Percentiles rank a stretch among this genome's conserved stretches.
Conservation (phyloP, 768 basidiomycete species). For the Mrakia gelida region DNA sequence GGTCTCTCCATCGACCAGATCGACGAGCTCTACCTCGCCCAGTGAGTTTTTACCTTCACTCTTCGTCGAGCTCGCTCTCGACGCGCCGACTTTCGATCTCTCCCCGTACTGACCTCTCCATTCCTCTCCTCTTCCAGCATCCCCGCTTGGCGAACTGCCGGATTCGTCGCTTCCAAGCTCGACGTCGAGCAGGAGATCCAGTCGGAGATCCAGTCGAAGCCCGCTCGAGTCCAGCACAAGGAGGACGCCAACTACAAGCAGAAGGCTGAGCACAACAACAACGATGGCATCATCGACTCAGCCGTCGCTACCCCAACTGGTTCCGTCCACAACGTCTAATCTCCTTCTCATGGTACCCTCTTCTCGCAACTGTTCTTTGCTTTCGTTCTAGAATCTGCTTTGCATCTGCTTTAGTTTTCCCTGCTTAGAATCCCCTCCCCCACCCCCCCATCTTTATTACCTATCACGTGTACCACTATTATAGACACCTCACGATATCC, state of each 20-base stretch:
- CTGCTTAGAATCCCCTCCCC: not conserved
- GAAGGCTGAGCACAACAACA: not conserved
- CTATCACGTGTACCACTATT: not conserved
- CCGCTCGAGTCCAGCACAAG: not conserved
- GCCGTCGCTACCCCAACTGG: not conserved
- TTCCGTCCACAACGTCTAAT: not conserved
- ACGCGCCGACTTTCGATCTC: too few species aligned
- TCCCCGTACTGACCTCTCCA: not conserved
- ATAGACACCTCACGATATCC: not conserved
- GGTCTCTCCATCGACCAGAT: conserved; percentile 31
- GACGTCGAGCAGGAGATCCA: conserved; percentile 16
- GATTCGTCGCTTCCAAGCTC: not conserved
- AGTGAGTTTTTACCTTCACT: conserved; percentile 3
- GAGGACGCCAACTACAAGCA: conserved; percentile 5
- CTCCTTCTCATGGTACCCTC: not conserved
- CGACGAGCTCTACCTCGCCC: conserved; percentile 26
- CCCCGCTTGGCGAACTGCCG: conserved; percentile 27
- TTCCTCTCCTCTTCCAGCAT: conserved; percentile 9
- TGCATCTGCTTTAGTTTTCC: not conserved
- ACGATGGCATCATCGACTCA: conserved; percentile 15
- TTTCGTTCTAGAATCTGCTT: not conserved
- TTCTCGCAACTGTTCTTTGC: not conserved
- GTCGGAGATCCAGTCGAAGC: conserved; percentile 14
- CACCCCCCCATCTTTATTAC: not conserved
- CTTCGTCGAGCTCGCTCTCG: not conserved